phyloP scores from a whole-genome alignment of 1,284 basidiomycete genomes.

The Singerocomus inundabilis region DNA sequence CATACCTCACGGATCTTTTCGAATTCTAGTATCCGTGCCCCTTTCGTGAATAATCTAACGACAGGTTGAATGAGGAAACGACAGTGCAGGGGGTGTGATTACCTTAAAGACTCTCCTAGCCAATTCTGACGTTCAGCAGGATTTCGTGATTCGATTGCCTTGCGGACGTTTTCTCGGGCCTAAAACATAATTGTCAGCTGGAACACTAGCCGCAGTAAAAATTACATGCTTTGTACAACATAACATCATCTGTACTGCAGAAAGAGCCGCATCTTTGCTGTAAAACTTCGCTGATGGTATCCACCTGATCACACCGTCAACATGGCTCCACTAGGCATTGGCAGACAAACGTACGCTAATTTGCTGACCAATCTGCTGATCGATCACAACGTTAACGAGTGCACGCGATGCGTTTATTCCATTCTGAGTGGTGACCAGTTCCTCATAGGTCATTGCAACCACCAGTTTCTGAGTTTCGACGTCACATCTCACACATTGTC shows the following conservation, averaged over 20 bases:
- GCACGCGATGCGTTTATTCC: constrained; percentile 83
- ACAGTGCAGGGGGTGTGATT: constrained; percentile 2
- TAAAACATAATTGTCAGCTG: constrained; percentile 32
- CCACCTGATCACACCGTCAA: constrained; percentile 58
- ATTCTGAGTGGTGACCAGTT: constrained; percentile 78
- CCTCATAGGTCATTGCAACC: constrained; percentile 74
- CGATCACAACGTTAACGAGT: constrained; percentile 94
- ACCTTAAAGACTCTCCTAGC: constrained; percentile 83
- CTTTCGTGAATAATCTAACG: constrained; percentile 80
- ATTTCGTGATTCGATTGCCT: constrained; percentile 82
- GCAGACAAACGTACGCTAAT: constrained; percentile 66
- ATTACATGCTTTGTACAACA: constrained; percentile 83
- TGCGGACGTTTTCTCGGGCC: constrained; percentile 92
- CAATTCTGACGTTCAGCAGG: constrained; percentile 69
- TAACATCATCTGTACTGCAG: constrained; percentile 97
- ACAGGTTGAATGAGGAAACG: constrained; percentile 7
- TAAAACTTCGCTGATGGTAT: constrained; percentile 92
- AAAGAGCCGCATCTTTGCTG: constrained; percentile 96
- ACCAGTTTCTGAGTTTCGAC: constrained; percentile 66
- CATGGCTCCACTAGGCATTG: constrained; percentile 1
- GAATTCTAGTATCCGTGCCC: constrained; percentile 80
- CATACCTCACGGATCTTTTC: constrained; percentile 85
- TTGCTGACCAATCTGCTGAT: constrained; percentile 96
- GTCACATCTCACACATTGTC: constrained; percentile 55
- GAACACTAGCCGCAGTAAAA: constrained; percentile 8